Evolutionary conservation across 1,284 basidiomycete species (phyloP), one percentile per base, ranked within the genome.

Genomic region (Porodaedalea pini): DNA sequence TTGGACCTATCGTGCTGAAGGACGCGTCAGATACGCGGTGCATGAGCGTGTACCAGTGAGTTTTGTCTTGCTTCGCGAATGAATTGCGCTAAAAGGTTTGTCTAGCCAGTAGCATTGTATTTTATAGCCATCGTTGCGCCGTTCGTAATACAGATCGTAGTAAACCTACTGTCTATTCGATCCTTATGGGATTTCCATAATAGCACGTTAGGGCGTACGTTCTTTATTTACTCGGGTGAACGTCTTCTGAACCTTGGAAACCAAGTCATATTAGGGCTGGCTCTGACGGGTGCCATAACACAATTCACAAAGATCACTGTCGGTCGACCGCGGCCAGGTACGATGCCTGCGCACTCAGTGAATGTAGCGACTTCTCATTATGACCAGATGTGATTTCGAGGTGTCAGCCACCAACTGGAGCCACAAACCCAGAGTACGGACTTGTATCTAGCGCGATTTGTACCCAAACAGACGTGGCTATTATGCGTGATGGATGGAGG

Each of bases 161-260:
- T 94, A 62, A 90, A 92, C 63, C 61, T 86, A 21, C 56, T 88
- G 7, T 85, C 92, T 17, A 74, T 91, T 10, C 81, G 88, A 19
- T 89, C 85, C 4, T 84, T 85, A 72, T 97, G 94, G 92, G 95
- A 98, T 66, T 75, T 90, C 34, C 94, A 98, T 70, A 88, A 84
- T 65, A 81, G 88, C 51, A 76, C 86, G 23, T 79, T 94, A 10
- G 94, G 92, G 43, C 73, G 87, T 89, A 64, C 54, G 84, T 77
- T 61, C 65, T 15, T 62, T 58, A 17, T 50, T 51, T n/a, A n/a
- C n/a, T n/a, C n/a, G n/a, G n/a, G n/a, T n/a, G n/a, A n/a, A n/a
- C n/a, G n/a, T n/a, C n/a, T 41, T 32, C 49, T 50, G 29, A 31
- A 7, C 19, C 10, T 36, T 34, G 4, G 29, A 36, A 58, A 10